Evolutionary conservation across 2,329 filamentous ascomycete species (phyloP).

Genomic region (Aspergillus proliferans): DNA sequence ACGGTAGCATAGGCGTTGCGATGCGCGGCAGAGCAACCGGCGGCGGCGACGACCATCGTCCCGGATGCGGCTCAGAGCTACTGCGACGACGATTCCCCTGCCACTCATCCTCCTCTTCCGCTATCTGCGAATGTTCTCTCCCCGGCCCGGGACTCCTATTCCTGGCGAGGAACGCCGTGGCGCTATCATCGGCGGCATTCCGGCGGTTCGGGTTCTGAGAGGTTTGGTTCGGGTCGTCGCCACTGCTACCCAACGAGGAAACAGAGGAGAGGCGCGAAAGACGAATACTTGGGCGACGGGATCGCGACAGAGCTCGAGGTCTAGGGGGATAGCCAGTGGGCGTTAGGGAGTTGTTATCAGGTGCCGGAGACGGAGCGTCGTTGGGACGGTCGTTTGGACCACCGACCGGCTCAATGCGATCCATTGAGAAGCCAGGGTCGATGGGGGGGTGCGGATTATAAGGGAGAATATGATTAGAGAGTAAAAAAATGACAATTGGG

Average conservation of each 20-base stretch:
- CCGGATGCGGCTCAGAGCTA: constrained; percentile 35
- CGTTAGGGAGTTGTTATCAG: not conserved
- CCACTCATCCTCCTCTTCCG: constrained; percentile 21
- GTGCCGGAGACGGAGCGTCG: constrained; percentile 4
- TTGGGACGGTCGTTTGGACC: constrained; percentile 13
- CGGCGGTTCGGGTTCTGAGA: not conserved
- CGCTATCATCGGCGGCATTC: not conserved
- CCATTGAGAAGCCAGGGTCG: constrained; percentile 20
- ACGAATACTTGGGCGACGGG: constrained; percentile 29
- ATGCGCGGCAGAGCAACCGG: constrained; percentile 15
- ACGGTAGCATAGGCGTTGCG: constrained; percentile 23
- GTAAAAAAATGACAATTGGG: not conserved
- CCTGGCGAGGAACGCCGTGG: not conserved
- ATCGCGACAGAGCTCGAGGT: constrained; percentile 17
- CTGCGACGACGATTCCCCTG: constrained; percentile 32
- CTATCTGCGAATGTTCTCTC: not conserved
- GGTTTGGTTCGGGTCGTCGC: not conserved
- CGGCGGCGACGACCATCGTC: constrained; percentile 25
- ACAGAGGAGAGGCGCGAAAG: constrained; percentile 16
- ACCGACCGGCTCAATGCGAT: constrained; percentile 32
- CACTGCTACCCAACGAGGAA: constrained; percentile 2
- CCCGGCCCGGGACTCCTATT: not conserved
- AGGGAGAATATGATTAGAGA: not conserved
- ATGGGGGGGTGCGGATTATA: not conserved
- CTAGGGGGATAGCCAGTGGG: constrained; percentile 8